These are phyloP conservation scores for Collariella sp. DNA, from an alignment of 495 filamentous ascomycete species.

Conservation along the genomic window DNA sequence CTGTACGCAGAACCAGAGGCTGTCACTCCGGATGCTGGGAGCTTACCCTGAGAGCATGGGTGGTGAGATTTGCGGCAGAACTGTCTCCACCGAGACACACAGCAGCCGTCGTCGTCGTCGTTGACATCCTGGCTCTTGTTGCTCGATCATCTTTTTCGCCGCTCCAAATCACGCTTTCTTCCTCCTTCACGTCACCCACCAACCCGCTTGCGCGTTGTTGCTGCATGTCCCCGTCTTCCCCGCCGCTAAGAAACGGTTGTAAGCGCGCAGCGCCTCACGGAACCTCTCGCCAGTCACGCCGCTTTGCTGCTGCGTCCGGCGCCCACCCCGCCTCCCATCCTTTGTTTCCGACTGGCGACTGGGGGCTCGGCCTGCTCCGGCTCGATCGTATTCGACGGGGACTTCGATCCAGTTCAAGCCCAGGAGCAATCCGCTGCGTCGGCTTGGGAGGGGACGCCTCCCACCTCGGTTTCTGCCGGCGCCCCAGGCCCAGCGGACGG, in stretches of 20 bases:
- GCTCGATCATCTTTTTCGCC: conserved; percentile 9
- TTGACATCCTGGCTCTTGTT: conserved; percentile 15
- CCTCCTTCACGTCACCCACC: conserved; percentile 7
- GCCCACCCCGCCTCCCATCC: conserved; percentile 1
- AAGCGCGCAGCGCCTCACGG: conserved; percentile 9
- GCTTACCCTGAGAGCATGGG: conserved; percentile 12
- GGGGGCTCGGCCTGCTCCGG: neutral
- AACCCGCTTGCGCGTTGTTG: neutral
- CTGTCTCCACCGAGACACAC: conserved; percentile 16
- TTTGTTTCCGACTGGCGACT: neutral
- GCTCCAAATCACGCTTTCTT: conserved; percentile 13
- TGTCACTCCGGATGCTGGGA: conserved; percentile 7
- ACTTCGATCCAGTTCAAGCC: neutral
- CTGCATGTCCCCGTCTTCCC: conserved; percentile 3
- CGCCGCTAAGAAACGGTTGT: conserved; percentile 7
- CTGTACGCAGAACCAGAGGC: conserved; percentile 2
- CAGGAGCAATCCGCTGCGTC: neutral
- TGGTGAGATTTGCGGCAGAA: conserved; percentile 15
- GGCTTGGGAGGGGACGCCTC: neutral
- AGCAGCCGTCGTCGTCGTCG: too few species aligned
- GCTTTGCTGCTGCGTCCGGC: conserved; percentile 9
- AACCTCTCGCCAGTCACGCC: conserved; percentile 6
- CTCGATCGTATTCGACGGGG: neutral
- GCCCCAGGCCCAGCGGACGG: neutral
- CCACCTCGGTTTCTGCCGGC: neutral